Base-by-base conservation (phyloP, 352 stramenopile species). In the Pythium sp. region DNA sequence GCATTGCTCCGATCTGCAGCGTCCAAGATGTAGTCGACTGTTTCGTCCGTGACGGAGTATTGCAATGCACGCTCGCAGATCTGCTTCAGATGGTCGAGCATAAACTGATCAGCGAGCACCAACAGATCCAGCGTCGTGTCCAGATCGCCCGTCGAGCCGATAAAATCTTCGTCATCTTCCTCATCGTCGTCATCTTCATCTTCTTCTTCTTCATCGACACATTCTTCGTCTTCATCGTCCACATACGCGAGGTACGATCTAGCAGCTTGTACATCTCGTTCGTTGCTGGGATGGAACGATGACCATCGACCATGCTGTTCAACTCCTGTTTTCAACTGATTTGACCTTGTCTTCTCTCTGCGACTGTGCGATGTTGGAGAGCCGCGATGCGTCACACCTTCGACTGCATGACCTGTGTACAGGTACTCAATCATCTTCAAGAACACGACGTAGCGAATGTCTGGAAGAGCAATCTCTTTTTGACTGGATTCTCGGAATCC, bases 31-130 rank as follows among this genome's bases (percentile, higher is more conserved):
- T 91, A 92, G 15, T 93, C 82, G 58, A 97, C 87, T 0, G 86
- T 98, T 20, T 96, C 90, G 12, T 74, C 60, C 56, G 83, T 86
- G 4, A 98, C 86, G 22, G 82, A 81, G 41, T 88, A 74, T 70
- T 97, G 89, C 30, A 99, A 68, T 38, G 88, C 74, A 9, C 75
- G 85, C 69, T 99, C 96, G 75, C 94, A 98, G 36, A 97, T 82
- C 79, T 98, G 93, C 70, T 98, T 99, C 18, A 99, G 75, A 74
- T 98, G 90, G 72, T 99, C 95, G 26, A 99, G 80, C 82, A 98
- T 98, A 79, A 98, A 99, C 77, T 98, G 90, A 74, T 99, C 95
- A 5, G 94, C 90, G 18, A 97, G 80, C 53, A 98, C 87, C 11
- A 99, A 75, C 12, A 98, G 79, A 49, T 98, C 90, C 62, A 98